A percentile compares a stretch with the other conserved stretches of the same genome.
These are phyloP conservation scores for Hansenula lynferdii DNA, from an alignment of 1,139 yeast species.

Conservation along the genomic window DNA sequence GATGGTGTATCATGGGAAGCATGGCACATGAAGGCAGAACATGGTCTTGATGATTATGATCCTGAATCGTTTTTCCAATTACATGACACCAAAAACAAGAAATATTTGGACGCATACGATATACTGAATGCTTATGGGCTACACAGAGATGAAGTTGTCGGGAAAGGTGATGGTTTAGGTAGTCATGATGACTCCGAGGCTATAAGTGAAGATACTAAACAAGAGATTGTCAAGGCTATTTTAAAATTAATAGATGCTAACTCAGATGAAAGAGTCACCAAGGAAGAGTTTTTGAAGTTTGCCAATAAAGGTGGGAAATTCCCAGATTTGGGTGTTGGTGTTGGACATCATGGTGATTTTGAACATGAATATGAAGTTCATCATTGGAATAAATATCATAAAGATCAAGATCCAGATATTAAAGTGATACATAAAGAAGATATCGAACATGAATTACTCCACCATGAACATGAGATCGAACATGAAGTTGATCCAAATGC, in stretches of 20 bases:
- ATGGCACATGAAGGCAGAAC: constrained; percentile 92
- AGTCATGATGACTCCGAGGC: constrained; percentile 57
- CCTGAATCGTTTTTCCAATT: constrained; percentile 73
- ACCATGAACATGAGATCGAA: constrained; percentile 84
- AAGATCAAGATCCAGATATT: constrained; percentile 78
- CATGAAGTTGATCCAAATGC: constrained; percentile 54
- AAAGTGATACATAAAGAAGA: constrained; percentile 80
- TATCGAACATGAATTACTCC: constrained; percentile 81
- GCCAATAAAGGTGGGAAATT: constrained; percentile 60
- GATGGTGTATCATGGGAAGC: constrained; percentile 60
- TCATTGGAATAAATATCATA: constrained; percentile 88
- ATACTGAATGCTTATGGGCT: constrained; percentile 80
- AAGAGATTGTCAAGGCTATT: constrained; percentile 54
- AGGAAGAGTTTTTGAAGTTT: constrained; percentile 72
- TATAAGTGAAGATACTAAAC: constrained; percentile 49
- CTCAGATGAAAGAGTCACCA: constrained; percentile 57
- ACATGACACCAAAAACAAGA: constrained; percentile 62
- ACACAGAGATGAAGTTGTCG: constrained; percentile 64
- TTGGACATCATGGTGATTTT: constrained; percentile 96
- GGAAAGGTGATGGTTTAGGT: constrained; percentile 92
- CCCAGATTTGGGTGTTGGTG: constrained; percentile 93
- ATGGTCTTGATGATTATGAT: constrained; percentile 68
- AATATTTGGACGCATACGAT: constrained; percentile 55
- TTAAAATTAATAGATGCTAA: constrained; percentile 59
- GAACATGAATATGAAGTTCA: constrained; percentile 92